Conservation (phyloP, 495 filamentous ascomycete genomes). For the Elaphomyces granulatus region DNA sequence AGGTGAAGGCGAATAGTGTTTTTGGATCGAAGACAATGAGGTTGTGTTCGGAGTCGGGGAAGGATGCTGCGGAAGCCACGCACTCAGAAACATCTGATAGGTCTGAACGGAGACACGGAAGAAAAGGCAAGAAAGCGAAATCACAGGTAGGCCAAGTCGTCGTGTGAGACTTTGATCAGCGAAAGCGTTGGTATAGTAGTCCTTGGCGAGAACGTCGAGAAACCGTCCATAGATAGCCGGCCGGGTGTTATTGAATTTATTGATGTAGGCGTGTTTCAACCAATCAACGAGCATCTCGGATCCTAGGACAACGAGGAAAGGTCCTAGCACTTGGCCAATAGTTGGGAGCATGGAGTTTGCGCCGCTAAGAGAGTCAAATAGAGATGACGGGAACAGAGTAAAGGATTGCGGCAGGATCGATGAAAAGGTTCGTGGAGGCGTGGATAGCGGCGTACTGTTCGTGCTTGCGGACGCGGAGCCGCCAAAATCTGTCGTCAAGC, state of each 20-base stretch:
- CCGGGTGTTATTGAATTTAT: constrained; percentile 94
- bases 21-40: constrained; percentile 45
- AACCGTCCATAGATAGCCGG: constrained; percentile 80
- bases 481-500: constrained; percentile 21
- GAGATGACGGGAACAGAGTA: constrained; percentile 58
- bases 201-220: constrained; percentile 84
- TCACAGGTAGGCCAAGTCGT: constrained; percentile 78
- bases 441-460: constrained; percentile 34
- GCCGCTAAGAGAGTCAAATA: constrained; percentile 26
- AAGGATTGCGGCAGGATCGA: constrained; percentile 76
- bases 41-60: constrained; percentile 54
- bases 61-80: constrained; percentile 59
- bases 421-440: constrained; percentile 33
- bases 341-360: constrained; percentile 43
- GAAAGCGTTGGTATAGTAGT: constrained; percentile 96
- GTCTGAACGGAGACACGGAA: constrained; percentile 90
- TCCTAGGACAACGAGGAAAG: constrained; percentile 83
- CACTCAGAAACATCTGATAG: constrained; percentile 95
- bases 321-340: constrained; percentile 76
- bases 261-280: constrained; percentile 95
- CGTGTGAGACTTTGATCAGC: constrained; percentile 77
- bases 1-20: constrained; percentile 25
- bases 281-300: constrained; percentile 96
- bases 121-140: constrained; percentile 88
- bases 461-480: constrained; percentile 22